Conservation (phyloP, 257 asterid species). For the Fraxinus excelsior region DNA sequence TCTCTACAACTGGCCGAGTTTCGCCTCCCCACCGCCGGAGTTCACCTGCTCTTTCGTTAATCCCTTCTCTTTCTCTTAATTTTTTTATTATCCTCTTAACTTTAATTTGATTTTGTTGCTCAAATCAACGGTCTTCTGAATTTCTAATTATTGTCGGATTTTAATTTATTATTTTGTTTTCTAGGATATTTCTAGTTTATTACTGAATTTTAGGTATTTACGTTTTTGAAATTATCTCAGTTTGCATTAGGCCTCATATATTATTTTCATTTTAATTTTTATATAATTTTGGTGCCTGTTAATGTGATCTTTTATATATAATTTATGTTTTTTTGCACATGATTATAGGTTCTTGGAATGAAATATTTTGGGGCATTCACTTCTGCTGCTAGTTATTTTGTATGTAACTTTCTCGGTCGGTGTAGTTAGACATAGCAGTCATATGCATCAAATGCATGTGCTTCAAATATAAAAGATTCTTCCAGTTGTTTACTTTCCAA, state of each 20-base stretch:
- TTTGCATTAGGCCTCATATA: neutral
- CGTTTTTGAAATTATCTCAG: slow-evolving; percentile 10
- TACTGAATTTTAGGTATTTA: neutral
- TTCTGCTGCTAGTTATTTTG: neutral
- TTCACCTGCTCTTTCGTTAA: slow-evolving; percentile 18
- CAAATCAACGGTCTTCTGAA: neutral
- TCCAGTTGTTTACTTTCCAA: too few species aligned
- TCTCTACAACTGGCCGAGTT: slow-evolving; percentile 25
- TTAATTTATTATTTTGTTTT: neutral
- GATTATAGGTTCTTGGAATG: too few species aligned
- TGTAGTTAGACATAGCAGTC: neutral
- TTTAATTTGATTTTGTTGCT: slow-evolving; percentile 15
- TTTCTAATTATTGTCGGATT: neutral
- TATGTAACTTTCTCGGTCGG: neutral
- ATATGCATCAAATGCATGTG: neutral
- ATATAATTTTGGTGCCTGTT: neutral
- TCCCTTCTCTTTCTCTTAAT: neutral
- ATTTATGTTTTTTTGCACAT: neutral
- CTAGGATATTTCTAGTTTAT: slow-evolving; percentile 2
- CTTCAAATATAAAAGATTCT: neutral
- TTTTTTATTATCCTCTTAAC: neutral
- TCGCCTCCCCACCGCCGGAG: slow-evolving; percentile 18
- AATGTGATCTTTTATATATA: neutral
- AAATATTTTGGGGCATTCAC: neutral
- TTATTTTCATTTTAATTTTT: neutral